Base-by-base conservation (phyloP, 163 green algal genomes). In the Chloromonas sp. region DNA sequence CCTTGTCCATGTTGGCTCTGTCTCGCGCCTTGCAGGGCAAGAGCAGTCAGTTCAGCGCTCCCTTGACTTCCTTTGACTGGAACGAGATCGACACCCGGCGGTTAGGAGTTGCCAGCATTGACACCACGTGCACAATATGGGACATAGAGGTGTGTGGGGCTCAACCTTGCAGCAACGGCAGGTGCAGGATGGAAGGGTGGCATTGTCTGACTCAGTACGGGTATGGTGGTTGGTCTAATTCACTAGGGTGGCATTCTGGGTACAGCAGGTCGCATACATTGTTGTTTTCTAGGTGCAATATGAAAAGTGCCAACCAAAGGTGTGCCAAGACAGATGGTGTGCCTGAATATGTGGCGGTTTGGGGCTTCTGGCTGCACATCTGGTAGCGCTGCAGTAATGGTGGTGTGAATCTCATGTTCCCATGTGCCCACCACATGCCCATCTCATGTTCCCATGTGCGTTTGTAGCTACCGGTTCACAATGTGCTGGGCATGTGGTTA, bases 41-140 rank as follows among this genome's bases (percentile, higher is more conserved):
- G 86, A 95, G 96, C 78, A 94, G 89, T 66, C 94, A 98, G 90
- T 98, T 97, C 85, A 96, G 93, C 77, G 94, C 93, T 0, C 96
- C 97, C 1, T 85, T 99, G 58, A 99, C 97, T 0, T 97, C 93
- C 1, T 99, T 99, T 88, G 97, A 99, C 87, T 99, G 97, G 97
- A 98, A 98, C 87, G 95, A 98, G 79, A 90, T 81, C 1, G 95
- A 99, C 84, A 92, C 94, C 1, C 94, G 94, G 84, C 92, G 93
- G 15, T 76, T 99, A 2, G 97, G 94, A 66, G 98, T 96, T 36
- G 94, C 89, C 61, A 96, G 89, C 86, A 98, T 99, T 70, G 97
- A 99, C 93, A 98, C 95, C 58, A 98, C 96, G 2, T 98, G 95
- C 92, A 98, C 96, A 1, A 96, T 99, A 61, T 99, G 97, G 97